Base-by-base conservation (phyloP, 805 yeast genomes). In the Metschnikowia santaceciliae region DNA sequence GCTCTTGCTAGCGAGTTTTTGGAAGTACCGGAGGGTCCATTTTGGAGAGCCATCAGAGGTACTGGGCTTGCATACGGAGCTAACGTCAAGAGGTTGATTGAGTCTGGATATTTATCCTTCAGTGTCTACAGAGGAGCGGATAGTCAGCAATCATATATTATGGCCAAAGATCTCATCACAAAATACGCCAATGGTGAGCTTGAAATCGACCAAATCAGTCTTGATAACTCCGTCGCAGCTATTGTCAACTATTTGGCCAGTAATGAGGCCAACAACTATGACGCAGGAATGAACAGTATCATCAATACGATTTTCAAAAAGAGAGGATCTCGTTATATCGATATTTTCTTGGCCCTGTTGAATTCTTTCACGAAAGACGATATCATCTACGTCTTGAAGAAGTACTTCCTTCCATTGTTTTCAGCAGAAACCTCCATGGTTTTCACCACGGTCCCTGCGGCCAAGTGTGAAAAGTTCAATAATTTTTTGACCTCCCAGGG, bases 21-120 rank as follows among this genome's bases (percentile, higher is more conserved):
- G 50, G 87, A 85, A 56, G 86, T 90, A 35, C 90, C 89, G 17
- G 99, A 94, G 66, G 99, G 99, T 2, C 99, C 98, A 34, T 85
- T 92, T 55, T 92, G 98, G 97, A 80, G 89, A 61, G 96, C 95
- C 50, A 88, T 94, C 33, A 81, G 99, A 69, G 99, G 99, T 38
- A 79, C 90, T 1, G 99, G 99, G 2, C 72, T 88, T 40, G 97
- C 97, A 0, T 94, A 94, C 66, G 97, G 97, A 36, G 94, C 92
- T 1, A 53, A 53, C 40, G 74, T 89, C 58, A 63, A 75, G 41
- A 75, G 81, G 44, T 77, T 78, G 54, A 62, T 80, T 11, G 96
- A 90, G 57, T 70, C 80, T 38, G 92, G 95, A 3, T 80, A 77
- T 48, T 67, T 92, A 54, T 74, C 76, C 4, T 88, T 84, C 60